Evolutionary conservation across 2,329 filamentous ascomycete species (phyloP).

Genomic region (Epichloe sylvatica): DNA sequence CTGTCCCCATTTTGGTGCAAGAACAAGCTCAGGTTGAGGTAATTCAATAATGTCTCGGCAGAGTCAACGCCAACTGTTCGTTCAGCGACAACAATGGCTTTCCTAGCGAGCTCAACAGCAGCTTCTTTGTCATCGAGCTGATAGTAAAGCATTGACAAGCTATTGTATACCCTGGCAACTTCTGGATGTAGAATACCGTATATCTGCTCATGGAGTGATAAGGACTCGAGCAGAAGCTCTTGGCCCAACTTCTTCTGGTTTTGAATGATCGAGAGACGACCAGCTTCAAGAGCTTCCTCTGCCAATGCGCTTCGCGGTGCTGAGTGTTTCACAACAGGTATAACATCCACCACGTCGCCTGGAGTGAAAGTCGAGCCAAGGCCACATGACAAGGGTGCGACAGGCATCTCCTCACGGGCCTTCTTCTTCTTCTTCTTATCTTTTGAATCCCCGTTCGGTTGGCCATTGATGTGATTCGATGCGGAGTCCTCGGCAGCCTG

Average conservation of each 20-base stretch:
- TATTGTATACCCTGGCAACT: conserved; percentile 89
- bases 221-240: conserved; percentile 86
- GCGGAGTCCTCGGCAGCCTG: conserved; percentile 16
- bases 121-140: conserved; percentile 96
- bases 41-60: conserved; percentile 84
- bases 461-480: conserved; percentile 25
- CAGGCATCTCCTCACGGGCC: conserved; percentile 42
- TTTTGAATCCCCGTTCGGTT: conserved; percentile 28
- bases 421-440: conserved; percentile 48
- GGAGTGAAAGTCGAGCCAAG: conserved; percentile 46
- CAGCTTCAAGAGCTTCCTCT: conserved; percentile 90
- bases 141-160: conserved; percentile 89
- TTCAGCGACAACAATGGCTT: conserved; percentile 92
- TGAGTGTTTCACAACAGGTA: conserved; percentile 92
- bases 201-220: conserved; percentile 95
- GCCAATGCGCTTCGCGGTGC: conserved; percentile 79
- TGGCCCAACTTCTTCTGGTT: conserved; percentile 92
- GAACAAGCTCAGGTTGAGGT: conserved; percentile 89
- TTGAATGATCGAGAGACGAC: conserved; percentile 89
- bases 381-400: conserved; percentile 29
- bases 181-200: conserved; percentile 96
- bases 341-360: conserved; percentile 81
- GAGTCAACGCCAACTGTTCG: conserved; percentile 88
- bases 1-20: conserved; percentile 88
- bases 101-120: conserved; percentile 86